Base-by-base conservation (phyloP, 352 stramenopile species). In the Globisporangium apiculatum region DNA sequence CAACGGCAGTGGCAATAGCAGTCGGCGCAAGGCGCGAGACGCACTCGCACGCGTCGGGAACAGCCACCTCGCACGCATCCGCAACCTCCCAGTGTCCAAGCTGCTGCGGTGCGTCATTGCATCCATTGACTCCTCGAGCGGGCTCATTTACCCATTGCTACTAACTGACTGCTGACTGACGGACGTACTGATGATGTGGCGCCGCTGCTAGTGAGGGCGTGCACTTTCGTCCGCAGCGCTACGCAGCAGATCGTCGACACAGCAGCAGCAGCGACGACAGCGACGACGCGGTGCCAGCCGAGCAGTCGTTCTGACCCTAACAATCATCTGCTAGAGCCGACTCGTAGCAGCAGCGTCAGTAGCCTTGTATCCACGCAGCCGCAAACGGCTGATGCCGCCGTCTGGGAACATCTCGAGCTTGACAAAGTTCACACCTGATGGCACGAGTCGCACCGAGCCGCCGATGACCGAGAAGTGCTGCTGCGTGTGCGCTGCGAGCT, bases 401-500 rank as follows among this genome's bases (percentile, higher is more conserved):
- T 98, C 93, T 0, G 92, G 93, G 66, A 94, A 98, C 66, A 98
- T 98, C 55, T 86, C 91, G 0, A 98, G 74, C 62, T 87, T 89
- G 31, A 98, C 62, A 66, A 98, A 96, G 53, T 94, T 97, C n/a
- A 98, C 72, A 15, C 75, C 68, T 37, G 72, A 65, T 1, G 65
- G 59, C 42, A 84, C 62, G 45, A 89, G 73, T 2, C 72, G 63
- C n/a, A 97, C 72, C 5, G 71, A 79, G 18, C 71, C 70, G 10
- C 75, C 64, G 7, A 61, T 65, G 18, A 88, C 73, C 0, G 72
- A 80, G 64, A 97, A 97, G 18, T 86, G 74, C 57, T 97, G 89
- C 60, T 96, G 87, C 18, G 83, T 82, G 76, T 97, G 76, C 10
- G 89, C 76, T 11, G 79, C 65, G 53, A 97, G 75, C 58, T 94